Conservation (phyloP, 768 basidiomycete genomes). For the Termitomyces sp. region DNA sequence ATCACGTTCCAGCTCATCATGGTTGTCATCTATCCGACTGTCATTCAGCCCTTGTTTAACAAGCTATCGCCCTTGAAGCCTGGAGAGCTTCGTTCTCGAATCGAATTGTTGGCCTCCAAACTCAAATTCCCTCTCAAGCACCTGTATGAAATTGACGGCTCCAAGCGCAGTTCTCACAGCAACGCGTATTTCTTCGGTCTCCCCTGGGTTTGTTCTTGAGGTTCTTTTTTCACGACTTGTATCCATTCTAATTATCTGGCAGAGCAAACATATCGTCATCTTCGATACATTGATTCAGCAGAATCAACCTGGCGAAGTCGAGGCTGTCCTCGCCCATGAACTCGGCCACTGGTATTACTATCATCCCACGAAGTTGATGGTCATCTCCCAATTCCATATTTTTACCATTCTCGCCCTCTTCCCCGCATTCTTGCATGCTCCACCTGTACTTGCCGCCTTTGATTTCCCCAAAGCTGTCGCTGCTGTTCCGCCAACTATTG, state of each 20-base stretch:
- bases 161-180: conserved; percentile 90
- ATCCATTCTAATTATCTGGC: background rate
- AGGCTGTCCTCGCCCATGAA: conserved; percentile 96
- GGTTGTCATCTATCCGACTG: conserved; percentile 75
- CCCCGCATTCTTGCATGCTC: conserved; percentile 84
- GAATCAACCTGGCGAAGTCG: conserved; percentile 86
- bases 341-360: conserved; percentile 94
- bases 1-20: conserved; percentile 80
- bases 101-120: conserved; percentile 71
- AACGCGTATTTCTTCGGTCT: conserved; percentile 99
- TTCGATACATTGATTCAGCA: conserved; percentile 97
- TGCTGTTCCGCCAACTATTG: conserved; percentile 68
- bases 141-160: conserved; percentile 96
- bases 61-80: conserved; percentile 83
- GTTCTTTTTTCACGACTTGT: background rate
- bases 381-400: conserved; percentile 82
- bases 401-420: conserved; percentile 83
- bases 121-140: conserved; percentile 93
- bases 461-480: conserved; percentile 68
- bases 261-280: conserved; percentile 94
- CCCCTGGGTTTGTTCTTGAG: conserved; percentile 63
- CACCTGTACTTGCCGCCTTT: conserved; percentile 74
- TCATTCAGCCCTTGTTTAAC: conserved; percentile 97
- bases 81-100: conserved; percentile 72
- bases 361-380: conserved; percentile 87